Evolutionary conservation across 768 basidiomycete genomes (phyloP), one percentile per base, ranked within the genome.

Genomic region (Lyophyllum atratum): DNA sequence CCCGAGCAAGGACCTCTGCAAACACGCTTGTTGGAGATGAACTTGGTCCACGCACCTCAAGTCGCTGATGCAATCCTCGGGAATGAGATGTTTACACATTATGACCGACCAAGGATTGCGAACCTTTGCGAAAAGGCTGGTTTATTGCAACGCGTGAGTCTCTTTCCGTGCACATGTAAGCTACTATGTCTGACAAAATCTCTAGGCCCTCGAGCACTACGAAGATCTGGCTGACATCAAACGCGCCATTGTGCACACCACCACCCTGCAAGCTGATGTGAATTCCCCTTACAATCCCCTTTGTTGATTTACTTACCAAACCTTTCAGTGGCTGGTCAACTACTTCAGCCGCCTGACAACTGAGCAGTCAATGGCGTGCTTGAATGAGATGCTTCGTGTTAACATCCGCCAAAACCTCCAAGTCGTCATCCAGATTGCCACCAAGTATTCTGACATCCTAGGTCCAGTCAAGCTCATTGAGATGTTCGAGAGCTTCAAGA

Each of bases 91-190:
- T 98, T 98, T 73, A 83, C 89, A 4, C 88, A 98, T 70, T 98
- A 98, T 67, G 97, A 99, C 72, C 86, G 92, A 26, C 94, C 97
- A 5, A 83, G 97, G 55, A 94, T 99, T 67, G 97, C 97, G 61
- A 98, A 98, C 74, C 81, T 99, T 52, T 98, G 95, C 66, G 97
- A 99, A 80, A 97, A 97, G 78, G 97, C 97, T 58, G 97, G 97
- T 47, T 76, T 99, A 42, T 71, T 98, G 68, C 97, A 98, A 74
- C 80, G 95, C 56, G 95, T 95, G 69, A 60, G 86, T 73, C 25
- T 24, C 12, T 37, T 57, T 47, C 21, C 29, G 14, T 24, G 12
- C 39, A 47, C n/a, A 26, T 33, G 49, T 46, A 54, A 49, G 48
- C n/a, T 54, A 7, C 31, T 44, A 29, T 55, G 33, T 24, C 24